phyloP scores from a whole-genome alignment of 2,329 filamentous ascomycete genomes.

The Sporothrix sp. region DNA sequence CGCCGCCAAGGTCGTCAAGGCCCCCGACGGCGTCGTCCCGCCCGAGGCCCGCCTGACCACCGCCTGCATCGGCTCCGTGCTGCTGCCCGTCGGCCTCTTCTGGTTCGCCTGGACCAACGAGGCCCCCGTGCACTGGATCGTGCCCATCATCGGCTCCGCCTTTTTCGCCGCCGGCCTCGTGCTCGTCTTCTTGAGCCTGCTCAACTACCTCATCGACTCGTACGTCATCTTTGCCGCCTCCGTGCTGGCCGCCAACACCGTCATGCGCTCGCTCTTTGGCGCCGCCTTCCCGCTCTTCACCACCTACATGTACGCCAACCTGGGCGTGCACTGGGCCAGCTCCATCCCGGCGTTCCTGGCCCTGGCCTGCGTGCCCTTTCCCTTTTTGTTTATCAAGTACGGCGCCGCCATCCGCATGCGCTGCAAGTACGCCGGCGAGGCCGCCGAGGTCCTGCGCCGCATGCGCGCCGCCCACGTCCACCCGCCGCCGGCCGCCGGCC shows the following conservation, averaged over 20 bases:
- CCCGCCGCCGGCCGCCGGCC: conserved; percentile 19
- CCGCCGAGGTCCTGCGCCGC: conserved; percentile 47
- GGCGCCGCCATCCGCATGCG: conserved; percentile 52
- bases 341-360: conserved; percentile 66
- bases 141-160: conserved; percentile 28
- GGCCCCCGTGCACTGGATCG: conserved; percentile 28
- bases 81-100: conserved; percentile 55
- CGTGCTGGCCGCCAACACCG: conserved; percentile 61
- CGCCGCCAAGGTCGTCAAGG: conserved; percentile 31
- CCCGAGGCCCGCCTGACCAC: conserved; percentile 57
- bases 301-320: conserved; percentile 43
- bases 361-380: conserved; percentile 61
- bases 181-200: conserved; percentile 54
- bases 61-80: conserved; percentile 50
- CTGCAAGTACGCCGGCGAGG: conserved; percentile 61
- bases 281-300: conserved; percentile 67
- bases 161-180: conserved; percentile 40
- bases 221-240: conserved; percentile 70
- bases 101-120: conserved; percentile 60
- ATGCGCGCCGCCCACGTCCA: conserved; percentile 26
- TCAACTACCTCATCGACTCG: conserved; percentile 60
- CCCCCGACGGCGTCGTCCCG: conserved; percentile 44
- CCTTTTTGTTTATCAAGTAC: conserved; percentile 68
- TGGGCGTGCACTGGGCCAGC: conserved; percentile 68
- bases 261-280: conserved; percentile 63